Conservation (phyloP, 139 green algal species). For the Chlorella ohadii region DNA sequence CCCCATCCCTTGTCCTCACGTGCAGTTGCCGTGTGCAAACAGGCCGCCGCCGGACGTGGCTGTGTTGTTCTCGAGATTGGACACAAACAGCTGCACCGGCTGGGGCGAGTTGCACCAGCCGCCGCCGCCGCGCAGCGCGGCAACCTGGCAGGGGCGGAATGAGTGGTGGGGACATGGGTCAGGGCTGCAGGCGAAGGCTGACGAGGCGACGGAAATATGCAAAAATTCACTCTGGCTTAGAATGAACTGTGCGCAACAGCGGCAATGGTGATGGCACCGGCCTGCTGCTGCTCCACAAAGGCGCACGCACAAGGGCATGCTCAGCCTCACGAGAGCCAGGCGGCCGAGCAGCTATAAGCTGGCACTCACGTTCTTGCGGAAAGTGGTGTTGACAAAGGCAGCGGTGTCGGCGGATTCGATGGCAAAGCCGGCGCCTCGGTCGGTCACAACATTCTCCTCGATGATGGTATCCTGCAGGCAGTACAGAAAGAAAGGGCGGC, state of each 20-base stretch:
- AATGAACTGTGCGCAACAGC: too few relatives aligned
- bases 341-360: too few relatives aligned
- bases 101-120: constrained; percentile 14
- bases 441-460: constrained; percentile 6
- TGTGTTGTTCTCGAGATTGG: constrained; percentile 18
- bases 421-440: constrained; percentile 27
- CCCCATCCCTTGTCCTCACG: too few relatives aligned
- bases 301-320: too few relatives aligned
- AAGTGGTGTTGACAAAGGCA: constrained; percentile 7
- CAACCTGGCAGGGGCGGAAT: background rate
- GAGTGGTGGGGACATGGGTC: background rate
- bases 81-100: background rate
- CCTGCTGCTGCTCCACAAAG: too few relatives aligned
- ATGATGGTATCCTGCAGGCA: constrained; percentile 12
- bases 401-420: constrained; percentile 22
- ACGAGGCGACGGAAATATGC: too few relatives aligned
- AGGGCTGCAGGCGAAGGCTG: accelerated
- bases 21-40: constrained; percentile 20
- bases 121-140: background rate
- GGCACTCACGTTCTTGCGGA: constrained; percentile 15
- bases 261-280: too few relatives aligned
- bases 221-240: too few relatives aligned
- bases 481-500: background rate
- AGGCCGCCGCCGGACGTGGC: constrained; percentile 21
- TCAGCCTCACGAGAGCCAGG: too few relatives aligned